Evolutionary conservation across 768 basidiomycete species (phyloP).

Genomic region (Boletus edulis): DNA sequence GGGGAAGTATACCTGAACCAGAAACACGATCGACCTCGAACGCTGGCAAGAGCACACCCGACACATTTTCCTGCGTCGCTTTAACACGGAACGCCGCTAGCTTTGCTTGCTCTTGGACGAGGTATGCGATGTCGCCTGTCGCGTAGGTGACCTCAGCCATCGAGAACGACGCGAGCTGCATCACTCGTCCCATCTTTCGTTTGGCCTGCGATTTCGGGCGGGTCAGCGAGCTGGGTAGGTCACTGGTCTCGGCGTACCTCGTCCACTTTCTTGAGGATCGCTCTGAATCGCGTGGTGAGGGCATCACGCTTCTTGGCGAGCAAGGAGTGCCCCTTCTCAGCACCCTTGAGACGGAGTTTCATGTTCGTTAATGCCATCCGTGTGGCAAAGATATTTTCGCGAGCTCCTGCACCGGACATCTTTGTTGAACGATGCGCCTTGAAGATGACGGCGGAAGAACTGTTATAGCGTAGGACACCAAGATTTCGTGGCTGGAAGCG

Average conservation of each 20-base stretch:
- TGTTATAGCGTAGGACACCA: neutral
- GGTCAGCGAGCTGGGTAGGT: neutral
- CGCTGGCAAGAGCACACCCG: constrained; percentile 91
- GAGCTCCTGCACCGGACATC: constrained; percentile 88
- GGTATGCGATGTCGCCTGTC: constrained; percentile 95
- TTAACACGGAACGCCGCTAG: constrained; percentile 89
- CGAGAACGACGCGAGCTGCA: constrained; percentile 98
- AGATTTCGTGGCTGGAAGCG: neutral
- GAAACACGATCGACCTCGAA: constrained; percentile 89
- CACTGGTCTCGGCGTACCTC: constrained; percentile 59
- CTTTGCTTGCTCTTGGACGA: constrained; percentile 95
- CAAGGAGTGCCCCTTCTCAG: constrained; percentile 92
- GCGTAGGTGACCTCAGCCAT: constrained; percentile 99
- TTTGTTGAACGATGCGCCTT: constrained; percentile 11
- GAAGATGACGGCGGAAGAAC: neutral
- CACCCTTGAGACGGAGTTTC: constrained; percentile 84
- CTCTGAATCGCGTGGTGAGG: constrained; percentile 88
- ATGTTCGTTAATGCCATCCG: constrained; percentile 97
- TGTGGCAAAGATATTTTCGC: constrained; percentile 95
- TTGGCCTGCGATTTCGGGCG: constrained; percentile 66
- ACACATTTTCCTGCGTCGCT: constrained; percentile 97
- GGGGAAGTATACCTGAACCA: constrained; percentile 63
- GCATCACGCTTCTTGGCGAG: constrained; percentile 99
- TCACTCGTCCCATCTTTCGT: constrained; percentile 97
- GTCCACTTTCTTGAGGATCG: constrained; percentile 95